Evolutionary conservation across 345 rosid genomes (phyloP), one percentile per base, ranked within the genome.

Genomic region (Angophora floribunda): DNA sequence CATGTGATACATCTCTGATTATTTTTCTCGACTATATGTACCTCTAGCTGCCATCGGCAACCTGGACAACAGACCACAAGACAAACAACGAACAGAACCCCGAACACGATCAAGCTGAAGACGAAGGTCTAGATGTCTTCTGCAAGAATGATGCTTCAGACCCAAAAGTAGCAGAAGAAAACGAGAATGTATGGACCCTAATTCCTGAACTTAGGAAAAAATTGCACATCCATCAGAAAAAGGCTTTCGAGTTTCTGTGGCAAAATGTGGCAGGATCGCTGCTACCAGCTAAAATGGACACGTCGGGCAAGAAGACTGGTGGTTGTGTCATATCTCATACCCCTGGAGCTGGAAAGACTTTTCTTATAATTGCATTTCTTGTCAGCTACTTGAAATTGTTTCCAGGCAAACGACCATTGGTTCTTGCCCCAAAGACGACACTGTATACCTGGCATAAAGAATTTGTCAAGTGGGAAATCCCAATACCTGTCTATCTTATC

Each of bases 181-280:
- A 91, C 52, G 95, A 93, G 52, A 96, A 93, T n/a, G 98, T 96
- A 26, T 96, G 99, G 99, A 94, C 93, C 85, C 90, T 98, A 79
- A 93, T 97, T 90, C 98, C 99, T 22, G 97, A 96, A 52, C 94
- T 96, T 16, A 91, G 93, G 89, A 90, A 67, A 85, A 97, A 96
- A 85, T 89, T 97, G 49, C 99, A 96, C 82, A 32, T 91, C 89
- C 99, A 97, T 88, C 99, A 98, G 93, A 93, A 89, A 84, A 94
- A 92, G 89, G 99, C 99, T 89, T 98, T 93, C n/a, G 98, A 97
- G 91, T 98, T 97, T 90, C 94, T 98, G 47, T 96, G 99, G 99
- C 89, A 75, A 90, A 98, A 98, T 70, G 85, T 94, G 52, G 95
- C 99, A 7, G 99, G 99, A 75, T 95, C 98, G 63, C 65, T 95